These are phyloP conservation scores for Cenococcum geophilum DNA, from an alignment of 495 filamentous ascomycete species.

Conservation along the genomic window DNA sequence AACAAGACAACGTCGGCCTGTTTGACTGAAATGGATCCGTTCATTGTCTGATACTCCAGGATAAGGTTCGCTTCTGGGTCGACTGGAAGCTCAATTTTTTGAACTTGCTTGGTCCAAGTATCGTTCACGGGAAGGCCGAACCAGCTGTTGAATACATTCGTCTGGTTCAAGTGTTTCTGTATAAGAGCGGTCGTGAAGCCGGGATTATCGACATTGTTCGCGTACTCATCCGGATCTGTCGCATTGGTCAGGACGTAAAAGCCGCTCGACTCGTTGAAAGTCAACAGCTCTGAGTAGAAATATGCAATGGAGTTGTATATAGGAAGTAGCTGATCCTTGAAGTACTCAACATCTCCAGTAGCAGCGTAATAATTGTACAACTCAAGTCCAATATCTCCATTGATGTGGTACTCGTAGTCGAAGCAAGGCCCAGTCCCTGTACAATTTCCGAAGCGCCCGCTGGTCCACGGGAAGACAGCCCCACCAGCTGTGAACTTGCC, in stretches of 20 bases:
- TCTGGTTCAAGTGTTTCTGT: slow-evolving; percentile 49
- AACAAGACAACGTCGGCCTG: slow-evolving; percentile 60
- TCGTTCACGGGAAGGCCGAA: slow-evolving; percentile 47
- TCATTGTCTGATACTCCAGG: slow-evolving; percentile 62
- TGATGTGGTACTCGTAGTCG: slow-evolving; percentile 62
- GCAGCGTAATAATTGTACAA: slow-evolving; percentile 56
- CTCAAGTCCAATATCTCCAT: slow-evolving; percentile 65
- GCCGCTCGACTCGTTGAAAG: slow-evolving; percentile 47
- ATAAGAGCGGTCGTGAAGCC: slow-evolving; percentile 69
- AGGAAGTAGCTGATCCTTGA: slow-evolving; percentile 50
- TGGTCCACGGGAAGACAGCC: slow-evolving; percentile 59
- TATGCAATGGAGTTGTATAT: slow-evolving; percentile 55
- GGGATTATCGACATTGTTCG: slow-evolving; percentile 63
- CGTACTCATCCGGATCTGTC: slow-evolving; percentile 77
- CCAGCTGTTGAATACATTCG: slow-evolving; percentile 52
- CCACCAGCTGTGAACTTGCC: slow-evolving; percentile 46
- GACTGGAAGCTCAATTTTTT: slow-evolving; percentile 38
- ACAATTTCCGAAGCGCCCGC: slow-evolving; percentile 59
- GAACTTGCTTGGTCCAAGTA: slow-evolving; percentile 37
- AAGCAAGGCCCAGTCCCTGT: slow-evolving; percentile 62
- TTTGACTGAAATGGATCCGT: slow-evolving; percentile 56
- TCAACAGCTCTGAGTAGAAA: slow-evolving; percentile 51
- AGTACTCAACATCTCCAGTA: slow-evolving; percentile 52
- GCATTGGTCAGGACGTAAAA: slow-evolving; percentile 55
- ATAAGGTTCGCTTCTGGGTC: slow-evolving; percentile 50